Evolutionary conservation across 129 eudicot genomes (phyloP).

Genomic region (Gnaphalium uliginosum): DNA sequence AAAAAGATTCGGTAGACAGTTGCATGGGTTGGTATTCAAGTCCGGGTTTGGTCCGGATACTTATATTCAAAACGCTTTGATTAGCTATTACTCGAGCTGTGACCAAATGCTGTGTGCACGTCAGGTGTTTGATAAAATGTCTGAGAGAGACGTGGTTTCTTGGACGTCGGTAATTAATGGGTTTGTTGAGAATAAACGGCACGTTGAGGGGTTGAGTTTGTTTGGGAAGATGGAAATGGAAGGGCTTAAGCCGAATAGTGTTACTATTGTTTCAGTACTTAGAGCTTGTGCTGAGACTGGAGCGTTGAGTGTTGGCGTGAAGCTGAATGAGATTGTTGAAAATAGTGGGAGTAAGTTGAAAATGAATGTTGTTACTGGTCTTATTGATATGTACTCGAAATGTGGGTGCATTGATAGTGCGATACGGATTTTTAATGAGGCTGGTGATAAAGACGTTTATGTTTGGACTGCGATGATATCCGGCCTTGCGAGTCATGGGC

Average conservation of each 20-base stretch:
- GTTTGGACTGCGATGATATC: slow-evolving; percentile 53
- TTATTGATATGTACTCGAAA: slow-evolving; percentile 61
- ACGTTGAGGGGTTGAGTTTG: slow-evolving; percentile 32
- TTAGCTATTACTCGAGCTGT: slow-evolving; percentile 42
- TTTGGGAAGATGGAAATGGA: slow-evolving; percentile 40
- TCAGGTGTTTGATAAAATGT: slow-evolving; percentile 60
- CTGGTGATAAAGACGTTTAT: slow-evolving; percentile 41
- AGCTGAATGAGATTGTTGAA: slow-evolving; percentile 29
- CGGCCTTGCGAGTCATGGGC: slow-evolving; percentile 56
- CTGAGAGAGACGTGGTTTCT: slow-evolving; percentile 46
- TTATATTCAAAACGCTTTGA: slow-evolving; percentile 36
- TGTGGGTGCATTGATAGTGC: slow-evolving; percentile 58
- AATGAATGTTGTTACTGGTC: slow-evolving; percentile 47
- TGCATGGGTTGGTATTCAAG: slow-evolving; percentile 45
- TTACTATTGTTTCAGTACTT: slow-evolving; percentile 47
- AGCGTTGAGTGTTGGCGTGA: slow-evolving; percentile 41
- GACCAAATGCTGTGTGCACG: slow-evolving; percentile 25
- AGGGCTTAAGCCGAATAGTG: slow-evolving; percentile 45
- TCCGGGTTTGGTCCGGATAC: slow-evolving; percentile 33
- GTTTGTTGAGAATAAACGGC: slow-evolving; percentile 41
- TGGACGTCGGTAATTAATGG: slow-evolving; percentile 58
- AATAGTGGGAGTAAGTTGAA: slow-evolving; percentile 19
- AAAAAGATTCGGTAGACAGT: slow-evolving; percentile 38
- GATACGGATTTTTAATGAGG: slow-evolving; percentile 28
- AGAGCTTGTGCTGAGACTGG: slow-evolving; percentile 61